phyloP scores from a whole-genome alignment of 1,284 basidiomycete species.

The Leccinum solheimii region DNA sequence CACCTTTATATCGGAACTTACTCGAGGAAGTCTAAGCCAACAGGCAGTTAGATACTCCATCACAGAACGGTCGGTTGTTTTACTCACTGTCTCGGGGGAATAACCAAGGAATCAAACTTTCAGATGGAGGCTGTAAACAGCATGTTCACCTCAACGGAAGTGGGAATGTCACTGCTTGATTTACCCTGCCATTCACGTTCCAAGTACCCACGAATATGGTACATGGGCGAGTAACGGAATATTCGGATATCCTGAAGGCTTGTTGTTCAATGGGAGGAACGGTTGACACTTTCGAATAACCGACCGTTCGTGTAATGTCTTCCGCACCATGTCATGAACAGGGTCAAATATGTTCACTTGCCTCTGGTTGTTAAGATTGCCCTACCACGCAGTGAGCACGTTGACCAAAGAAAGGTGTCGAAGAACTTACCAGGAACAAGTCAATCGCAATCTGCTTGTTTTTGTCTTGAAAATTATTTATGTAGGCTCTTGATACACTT shows the following conservation, averaged over 20 bases:
- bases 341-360: constrained; percentile 94
- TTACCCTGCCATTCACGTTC: constrained; percentile 91
- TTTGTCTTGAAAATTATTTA: constrained; percentile 98
- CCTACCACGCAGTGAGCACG: constrained; percentile 47
- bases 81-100: constrained; percentile 75
- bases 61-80: not conserved
- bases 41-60: constrained; percentile 10
- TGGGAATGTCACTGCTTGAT: constrained; percentile 22
- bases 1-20: constrained; percentile 36
- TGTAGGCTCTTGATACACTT: constrained; percentile 92
- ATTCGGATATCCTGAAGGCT: constrained; percentile 70
- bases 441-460: constrained; percentile 95
- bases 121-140: constrained; percentile 62
- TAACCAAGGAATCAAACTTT: constrained; percentile 88
- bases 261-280: not conserved
- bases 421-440: constrained; percentile 75
- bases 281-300: constrained; percentile 9
- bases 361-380: constrained; percentile 85
- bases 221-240: constrained; percentile 76
- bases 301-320: constrained; percentile 66
- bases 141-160: constrained; percentile 16
- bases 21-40: constrained; percentile 54
- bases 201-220: constrained; percentile 89
- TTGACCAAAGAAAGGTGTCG: not conserved
- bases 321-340: constrained; percentile 83